Evolutionary conservation across 805 yeast genomes (phyloP), one percentile per base, ranked within the genome.

Genomic region (Kazachstania africana): DNA sequence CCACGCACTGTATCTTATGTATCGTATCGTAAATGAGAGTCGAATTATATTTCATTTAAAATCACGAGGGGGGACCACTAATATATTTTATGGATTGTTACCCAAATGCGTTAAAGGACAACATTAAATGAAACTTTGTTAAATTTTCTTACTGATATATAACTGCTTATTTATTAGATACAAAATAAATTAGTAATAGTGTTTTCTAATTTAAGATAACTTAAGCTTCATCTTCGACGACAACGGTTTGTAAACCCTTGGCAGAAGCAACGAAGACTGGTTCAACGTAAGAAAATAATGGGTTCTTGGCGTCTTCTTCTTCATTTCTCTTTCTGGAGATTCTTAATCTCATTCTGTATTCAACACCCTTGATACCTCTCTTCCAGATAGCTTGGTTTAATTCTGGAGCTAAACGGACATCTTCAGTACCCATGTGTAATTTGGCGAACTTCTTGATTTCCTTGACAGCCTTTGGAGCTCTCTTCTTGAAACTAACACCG

Each of bases 381-480:
- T 83, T 80, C 98, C 98, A 91, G 73, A 91, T 75, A 63, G 79
- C 93, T 70, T 87, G 91, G 82, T 91, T 91, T 69, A 91, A 75
- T 70, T 78, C 83, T 64, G 98, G 97, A 72, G 91, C 97, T 60
- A 91, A 72, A 77, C 98, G 91, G 68, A 91, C 97, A 66, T 91
- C 99, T 49, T 80, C 69, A 59, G 99, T 91, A 66, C 97, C 97
- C 91, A 91, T 84, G 81, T 88, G 96, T 73, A 83, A 77, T 66
- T 82, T 75, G 63, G 97, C 96, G 66, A 91, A 91, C 72, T 82
- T 85, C 78, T 84, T 88, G 75, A 91, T 87, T 71, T 85, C 98
- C 82, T 84, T 91, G 72, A 88, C 91, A 60, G 99, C 98, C 66
- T 73, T 83, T 72, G 99, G 99, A 62, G 99, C 99, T 75, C 96